Conservation (phyloP, 352 stramenopile species). For the Phytophthora chlamydospora region DNA sequence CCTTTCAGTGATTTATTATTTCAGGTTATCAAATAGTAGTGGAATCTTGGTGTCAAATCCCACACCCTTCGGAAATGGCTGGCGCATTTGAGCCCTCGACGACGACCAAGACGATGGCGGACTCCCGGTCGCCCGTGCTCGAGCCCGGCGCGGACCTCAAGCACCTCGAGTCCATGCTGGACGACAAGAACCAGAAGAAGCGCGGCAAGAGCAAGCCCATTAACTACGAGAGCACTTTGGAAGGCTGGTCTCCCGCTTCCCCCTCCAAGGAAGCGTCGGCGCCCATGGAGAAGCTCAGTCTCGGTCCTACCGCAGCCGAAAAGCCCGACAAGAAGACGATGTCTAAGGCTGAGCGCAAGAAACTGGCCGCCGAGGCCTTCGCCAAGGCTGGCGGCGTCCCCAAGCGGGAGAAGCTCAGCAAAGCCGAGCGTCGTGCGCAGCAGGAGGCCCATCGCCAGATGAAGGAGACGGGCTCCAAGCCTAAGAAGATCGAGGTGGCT, state of each 20-base stretch:
- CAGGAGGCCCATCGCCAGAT: conserved; percentile 93
- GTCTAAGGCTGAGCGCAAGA: conserved; percentile 74
- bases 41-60: neutral
- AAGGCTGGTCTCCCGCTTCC: conserved; percentile 70
- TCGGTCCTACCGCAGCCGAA: conserved; percentile 36
- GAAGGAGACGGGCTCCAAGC: conserved; percentile 43
- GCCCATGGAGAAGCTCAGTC: conserved; percentile 61
- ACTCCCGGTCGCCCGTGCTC: conserved; percentile 50
- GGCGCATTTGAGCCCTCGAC: neutral
- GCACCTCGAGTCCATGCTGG: conserved; percentile 47
- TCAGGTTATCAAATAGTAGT: neutral
- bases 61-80: neutral
- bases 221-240: conserved; percentile 49
- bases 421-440: conserved; percentile 91
- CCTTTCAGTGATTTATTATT: too few species aligned
- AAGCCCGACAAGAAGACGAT: conserved; percentile 45
- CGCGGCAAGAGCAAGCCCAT: conserved; percentile 32
- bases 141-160: conserved; percentile 52
- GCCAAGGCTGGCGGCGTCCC: conserved; percentile 47
- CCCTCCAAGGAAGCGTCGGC: conserved; percentile 17
- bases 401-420: conserved; percentile 89
- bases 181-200: conserved; percentile 41
- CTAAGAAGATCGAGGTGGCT: conserved; percentile 45
- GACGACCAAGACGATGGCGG: conserved; percentile 36
- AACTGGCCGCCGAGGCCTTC: conserved; percentile 72